These are phyloP conservation scores for Gentiana straminea DNA, from an alignment of 257 asterid species.

Conservation along the genomic window DNA sequence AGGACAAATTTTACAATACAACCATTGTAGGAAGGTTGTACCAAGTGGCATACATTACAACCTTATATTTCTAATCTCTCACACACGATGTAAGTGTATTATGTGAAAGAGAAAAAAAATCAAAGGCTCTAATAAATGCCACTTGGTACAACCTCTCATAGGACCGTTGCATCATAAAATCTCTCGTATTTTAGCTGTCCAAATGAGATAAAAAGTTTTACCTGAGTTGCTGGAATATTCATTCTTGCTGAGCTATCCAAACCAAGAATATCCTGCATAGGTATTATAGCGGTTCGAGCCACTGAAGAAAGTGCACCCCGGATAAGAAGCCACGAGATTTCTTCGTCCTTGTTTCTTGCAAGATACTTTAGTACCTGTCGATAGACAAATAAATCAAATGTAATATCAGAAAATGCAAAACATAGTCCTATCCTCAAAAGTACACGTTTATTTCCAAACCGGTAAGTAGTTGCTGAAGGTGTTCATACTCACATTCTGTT, in stretches of 20 bases:
- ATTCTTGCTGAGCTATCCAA: constrained; percentile 87
- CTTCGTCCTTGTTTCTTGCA: constrained; percentile 42
- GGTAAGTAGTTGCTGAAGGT: neutral
- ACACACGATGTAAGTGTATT: no score
- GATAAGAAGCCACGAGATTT: constrained; percentile 80
- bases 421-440: neutral
- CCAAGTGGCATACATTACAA: no score
- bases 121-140: no score
- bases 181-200: no score
- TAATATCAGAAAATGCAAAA: constrained; percentile 5
- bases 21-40: no score
- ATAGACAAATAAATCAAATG: constrained; percentile 8
- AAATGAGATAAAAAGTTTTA: neutral
- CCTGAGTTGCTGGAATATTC: constrained; percentile 97
- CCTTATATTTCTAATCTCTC: no score
- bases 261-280: constrained; percentile 91
- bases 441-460: neutral
- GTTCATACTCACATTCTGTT: constrained; percentile 49
- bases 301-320: constrained; percentile 78
- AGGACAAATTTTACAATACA: no score
- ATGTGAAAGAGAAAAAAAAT: no score
- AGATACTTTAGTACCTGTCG: constrained; percentile 67
- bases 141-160: no score
- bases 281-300: constrained; percentile 75
- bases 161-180: no score